Conservation (phyloP, 352 stramenopile species). For the Blastocystis sp. region DNA sequence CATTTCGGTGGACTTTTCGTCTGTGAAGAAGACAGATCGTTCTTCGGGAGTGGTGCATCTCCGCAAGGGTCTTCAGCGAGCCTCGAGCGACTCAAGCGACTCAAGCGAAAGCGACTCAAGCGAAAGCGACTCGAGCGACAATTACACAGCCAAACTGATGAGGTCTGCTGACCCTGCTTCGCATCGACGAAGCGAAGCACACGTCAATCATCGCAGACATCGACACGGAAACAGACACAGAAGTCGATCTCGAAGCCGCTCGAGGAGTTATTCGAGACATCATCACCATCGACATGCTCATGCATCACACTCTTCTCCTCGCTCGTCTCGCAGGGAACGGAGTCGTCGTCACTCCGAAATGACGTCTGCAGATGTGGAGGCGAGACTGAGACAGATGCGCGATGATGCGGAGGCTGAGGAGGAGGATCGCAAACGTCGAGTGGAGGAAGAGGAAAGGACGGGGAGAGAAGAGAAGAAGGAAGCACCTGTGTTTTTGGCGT, state of each 20-base stretch:
- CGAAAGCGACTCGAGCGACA: slow-evolving; percentile 31
- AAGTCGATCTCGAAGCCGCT: not conserved
- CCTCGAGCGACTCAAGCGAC: not conserved
- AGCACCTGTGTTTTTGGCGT: not conserved
- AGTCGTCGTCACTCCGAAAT: not conserved
- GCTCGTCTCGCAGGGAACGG: not conserved
- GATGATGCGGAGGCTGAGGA: not conserved
- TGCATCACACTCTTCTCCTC: not conserved
- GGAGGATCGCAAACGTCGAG: not conserved
- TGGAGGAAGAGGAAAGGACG: not conserved
- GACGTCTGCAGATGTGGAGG: not conserved
- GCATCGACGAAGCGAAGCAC: not conserved
- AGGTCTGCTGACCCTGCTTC: not conserved
- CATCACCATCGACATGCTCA: not conserved
- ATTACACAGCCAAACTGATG: slow-evolving; percentile 24
- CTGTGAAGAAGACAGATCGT: not conserved
- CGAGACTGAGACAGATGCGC: not conserved
- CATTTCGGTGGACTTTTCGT: slow-evolving; percentile 51
- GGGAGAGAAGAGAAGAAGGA: not conserved
- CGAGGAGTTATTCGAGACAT: not conserved
- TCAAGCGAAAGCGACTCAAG: not conserved
- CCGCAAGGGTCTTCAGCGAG: not conserved
- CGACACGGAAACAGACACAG: not conserved
- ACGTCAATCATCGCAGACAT: not conserved
- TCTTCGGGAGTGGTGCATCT: not conserved